phyloP scores from a whole-genome alignment of 768 basidiomycete species.

The Russula virescens region DNA sequence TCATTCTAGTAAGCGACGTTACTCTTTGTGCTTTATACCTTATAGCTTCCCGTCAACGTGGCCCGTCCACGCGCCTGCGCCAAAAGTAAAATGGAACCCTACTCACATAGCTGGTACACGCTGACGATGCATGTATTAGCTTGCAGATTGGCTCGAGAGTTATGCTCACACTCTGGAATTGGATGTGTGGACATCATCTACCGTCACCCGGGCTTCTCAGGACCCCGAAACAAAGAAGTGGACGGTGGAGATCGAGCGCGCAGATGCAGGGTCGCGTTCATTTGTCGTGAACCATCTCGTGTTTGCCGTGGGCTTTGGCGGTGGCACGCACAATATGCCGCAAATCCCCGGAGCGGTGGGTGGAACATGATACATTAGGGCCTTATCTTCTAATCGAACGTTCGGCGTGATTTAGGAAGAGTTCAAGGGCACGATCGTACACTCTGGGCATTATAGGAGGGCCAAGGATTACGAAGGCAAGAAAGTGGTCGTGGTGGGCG shows the following conservation, averaged over 20 bases:
- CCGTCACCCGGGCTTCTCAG: slow-evolving; percentile 19
- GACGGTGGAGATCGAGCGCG: slow-evolving; percentile 22
- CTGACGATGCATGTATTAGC: slow-evolving; percentile 29
- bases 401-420: slow-evolving; percentile 23
- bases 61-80: slow-evolving; percentile 30
- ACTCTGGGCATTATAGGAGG: slow-evolving; percentile 32
- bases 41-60: slow-evolving; percentile 32
- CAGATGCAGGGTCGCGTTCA: slow-evolving; percentile 6
- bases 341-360: slow-evolving; percentile 21
- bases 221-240: slow-evolving; percentile 24
- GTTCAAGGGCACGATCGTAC: slow-evolving; percentile 32
- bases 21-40: not conserved
- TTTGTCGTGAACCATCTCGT: slow-evolving; percentile 30
- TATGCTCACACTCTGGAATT: slow-evolving; percentile 58
- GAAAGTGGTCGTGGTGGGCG: slow-evolving; percentile 38
- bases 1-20: not conserved
- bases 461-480: slow-evolving; percentile 33
- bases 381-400: not conserved
- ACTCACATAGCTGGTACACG: not conserved
- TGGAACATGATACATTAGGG: not conserved
- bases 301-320: slow-evolving; percentile 33
- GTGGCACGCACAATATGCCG: slow-evolving; percentile 33
- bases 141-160: slow-evolving; percentile 63
- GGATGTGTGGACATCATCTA: slow-evolving; percentile 52
- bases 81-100: slow-evolving; percentile 25